A percentile compares a stretch with the other conserved stretches of the same genome.
These are phyloP conservation scores for Erodium maritimum DNA, from an alignment of 345 rosid genomes.

Conservation along the genomic window DNA sequence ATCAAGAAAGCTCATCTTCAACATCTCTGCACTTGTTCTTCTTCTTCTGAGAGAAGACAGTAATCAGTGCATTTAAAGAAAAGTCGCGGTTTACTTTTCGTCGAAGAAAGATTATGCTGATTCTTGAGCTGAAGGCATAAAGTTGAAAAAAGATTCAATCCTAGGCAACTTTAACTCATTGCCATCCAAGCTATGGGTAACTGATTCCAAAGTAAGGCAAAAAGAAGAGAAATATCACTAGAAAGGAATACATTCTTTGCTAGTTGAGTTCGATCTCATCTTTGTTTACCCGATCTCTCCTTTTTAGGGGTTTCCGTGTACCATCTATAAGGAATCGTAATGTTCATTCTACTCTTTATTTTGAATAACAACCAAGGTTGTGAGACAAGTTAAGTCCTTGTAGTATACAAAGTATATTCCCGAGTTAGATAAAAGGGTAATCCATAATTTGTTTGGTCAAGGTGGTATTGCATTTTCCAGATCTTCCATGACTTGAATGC, in stretches of 20 bases:
- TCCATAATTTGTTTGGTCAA: too few species aligned
- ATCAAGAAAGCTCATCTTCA: conserved; percentile 49
- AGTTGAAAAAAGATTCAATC: background rate
- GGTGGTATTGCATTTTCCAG: too few species aligned
- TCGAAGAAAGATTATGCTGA: background rate
- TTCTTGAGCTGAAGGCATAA: background rate
- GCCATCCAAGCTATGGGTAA: background rate
- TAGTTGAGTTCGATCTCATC: background rate
- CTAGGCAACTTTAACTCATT: background rate
- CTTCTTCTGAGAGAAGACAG: too few species aligned
- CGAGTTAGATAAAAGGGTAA: too few species aligned
- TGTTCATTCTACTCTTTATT: background rate
- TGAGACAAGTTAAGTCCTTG: background rate
- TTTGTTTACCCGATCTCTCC: background rate
- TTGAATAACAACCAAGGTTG: background rate
- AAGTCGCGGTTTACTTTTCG: background rate
- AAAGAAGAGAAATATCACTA: background rate
- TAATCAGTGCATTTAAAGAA: background rate
- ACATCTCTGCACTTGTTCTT: conserved; percentile 14
- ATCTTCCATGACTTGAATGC: too few species aligned
- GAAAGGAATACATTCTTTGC: background rate
- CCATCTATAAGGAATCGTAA: background rate
- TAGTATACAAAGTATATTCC: too few species aligned
- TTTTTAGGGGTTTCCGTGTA: background rate
- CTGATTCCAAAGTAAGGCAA: background rate